Base-by-base conservation (phyloP, 108 stramenopile species). In the Ochromonas danica region DNA sequence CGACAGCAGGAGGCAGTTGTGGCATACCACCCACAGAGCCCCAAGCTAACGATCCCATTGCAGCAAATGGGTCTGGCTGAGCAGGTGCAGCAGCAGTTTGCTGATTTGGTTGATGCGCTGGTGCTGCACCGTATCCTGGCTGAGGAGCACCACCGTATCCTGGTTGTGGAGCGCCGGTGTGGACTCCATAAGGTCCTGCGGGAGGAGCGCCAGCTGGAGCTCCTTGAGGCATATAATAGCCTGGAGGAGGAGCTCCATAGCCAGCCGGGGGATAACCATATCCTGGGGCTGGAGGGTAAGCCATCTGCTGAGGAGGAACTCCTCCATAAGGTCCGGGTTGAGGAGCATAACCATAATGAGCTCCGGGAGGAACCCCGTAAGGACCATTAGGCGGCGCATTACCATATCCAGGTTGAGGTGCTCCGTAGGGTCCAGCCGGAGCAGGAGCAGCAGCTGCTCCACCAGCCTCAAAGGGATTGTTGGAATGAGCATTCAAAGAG, bases 311-410 rank as follows among this genome's bases (percentile, higher is more conserved):
- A 14, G 45, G 45, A 51, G 45, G 45, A 17, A 57, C 51, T 57
- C 51, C 51, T 67, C 31, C 30, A 25, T 67, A 31, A 36, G 45
- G 45, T 51, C 63, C 63, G 6, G 63, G 31, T 67, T 67, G 63
- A 22, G 63, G 33, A 10, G 63, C 30, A 28, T 67, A 36, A 36
- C 35, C 33, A 31, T 67, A 25, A 33, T 67, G 31, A 6, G 31
- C 63, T 14, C 10, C 14, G 3, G 63, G 63, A 67, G 17, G 63
- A 67, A 14, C 6, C 25, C 17, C 63, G 63, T 67, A n/a, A n/a
- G n/a, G n/a, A n/a, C n/a, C n/a, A n/a, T n/a, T n/a, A n/a, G n/a
- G n/a, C n/a, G n/a, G n/a, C n/a, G n/a, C n/a, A n/a, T n/a, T n/a
- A n/a, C n/a, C n/a, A n/a, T n/a, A n/a, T n/a, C n/a, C n/a, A n/a